Evolutionary conservation across 1,284 basidiomycete genomes (phyloP).

Genomic region (Trichosporon asahii): DNA sequence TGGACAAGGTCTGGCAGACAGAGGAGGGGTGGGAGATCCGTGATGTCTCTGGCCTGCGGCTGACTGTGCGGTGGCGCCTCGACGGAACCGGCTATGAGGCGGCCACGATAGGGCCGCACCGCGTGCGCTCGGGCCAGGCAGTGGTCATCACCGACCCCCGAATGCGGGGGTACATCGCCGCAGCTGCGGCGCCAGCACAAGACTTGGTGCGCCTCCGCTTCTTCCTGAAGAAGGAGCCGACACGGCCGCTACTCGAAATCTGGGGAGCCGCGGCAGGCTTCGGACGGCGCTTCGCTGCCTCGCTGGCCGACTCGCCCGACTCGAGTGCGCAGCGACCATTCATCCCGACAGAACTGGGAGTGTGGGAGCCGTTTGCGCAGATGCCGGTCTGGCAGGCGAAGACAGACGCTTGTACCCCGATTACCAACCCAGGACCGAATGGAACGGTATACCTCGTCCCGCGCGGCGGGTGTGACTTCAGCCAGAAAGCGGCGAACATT

Average conservation of each 20-base stretch:
- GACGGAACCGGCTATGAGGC: constrained; percentile 85
- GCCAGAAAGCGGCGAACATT: constrained; percentile 69
- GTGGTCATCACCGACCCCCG: constrained; percentile 71
- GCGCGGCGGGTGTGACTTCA: constrained; percentile 74
- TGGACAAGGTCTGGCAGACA: constrained; percentile 60
- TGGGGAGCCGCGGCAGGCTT: constrained; percentile 17
- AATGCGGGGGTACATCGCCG: constrained; percentile 55
- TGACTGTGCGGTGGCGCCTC: constrained; percentile 69
- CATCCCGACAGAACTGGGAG: neutral
- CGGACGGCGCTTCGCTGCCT: constrained; percentile 10
- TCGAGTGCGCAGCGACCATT: constrained; percentile 9
- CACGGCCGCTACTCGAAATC: neutral
- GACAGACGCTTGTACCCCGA: constrained; percentile 21
- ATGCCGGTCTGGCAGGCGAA: constrained; percentile 16
- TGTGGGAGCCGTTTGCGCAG: constrained; percentile 15
- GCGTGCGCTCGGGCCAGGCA: constrained; percentile 70
- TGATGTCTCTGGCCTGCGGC: constrained; percentile 66
- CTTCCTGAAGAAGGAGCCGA: neutral
- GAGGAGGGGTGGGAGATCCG: constrained; percentile 65
- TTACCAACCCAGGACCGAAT: constrained; percentile 9
- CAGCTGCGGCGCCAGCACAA: neutral
- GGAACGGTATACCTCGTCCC: constrained; percentile 29
- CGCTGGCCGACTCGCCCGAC: neutral
- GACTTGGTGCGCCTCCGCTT: constrained; percentile 7
- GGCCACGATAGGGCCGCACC: constrained; percentile 73